These are phyloP conservation scores for Cryoendolithus antarcticus DNA, from an alignment of 2,329 filamentous ascomycete genomes.

Conservation along the genomic window DNA sequence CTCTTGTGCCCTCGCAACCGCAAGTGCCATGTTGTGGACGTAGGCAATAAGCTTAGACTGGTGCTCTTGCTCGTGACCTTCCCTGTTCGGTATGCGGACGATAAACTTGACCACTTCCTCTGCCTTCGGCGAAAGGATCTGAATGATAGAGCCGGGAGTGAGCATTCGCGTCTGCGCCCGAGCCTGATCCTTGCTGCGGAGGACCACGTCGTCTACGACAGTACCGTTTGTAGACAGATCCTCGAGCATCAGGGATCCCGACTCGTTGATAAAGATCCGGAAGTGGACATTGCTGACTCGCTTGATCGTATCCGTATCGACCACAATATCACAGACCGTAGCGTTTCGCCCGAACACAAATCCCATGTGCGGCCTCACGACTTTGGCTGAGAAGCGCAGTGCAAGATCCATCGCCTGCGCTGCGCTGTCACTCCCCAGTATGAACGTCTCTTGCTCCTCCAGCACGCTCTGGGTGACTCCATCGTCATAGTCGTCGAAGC, in stretches of 20 bases:
- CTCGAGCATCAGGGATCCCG: constrained; percentile 79
- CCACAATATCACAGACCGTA: constrained; percentile 57
- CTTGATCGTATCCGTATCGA: constrained; percentile 53
- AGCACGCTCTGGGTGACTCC: constrained; percentile 16
- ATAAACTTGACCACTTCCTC: constrained; percentile 64
- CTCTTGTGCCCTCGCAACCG: constrained; percentile 3
- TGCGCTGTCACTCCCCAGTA: constrained; percentile 20
- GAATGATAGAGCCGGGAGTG: constrained; percentile 59
- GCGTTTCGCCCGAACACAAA: constrained; percentile 79
- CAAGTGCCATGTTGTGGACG: constrained; percentile 4
- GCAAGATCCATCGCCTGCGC: constrained; percentile 49
- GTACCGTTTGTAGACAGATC: constrained; percentile 96
- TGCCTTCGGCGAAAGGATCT: constrained; percentile 44
- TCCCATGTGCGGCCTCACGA: constrained; percentile 57
- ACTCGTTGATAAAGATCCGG: constrained; percentile 78
- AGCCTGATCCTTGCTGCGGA: constrained; percentile 39
- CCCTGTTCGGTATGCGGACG: constrained; percentile 64
- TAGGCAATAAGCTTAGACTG: neutral
- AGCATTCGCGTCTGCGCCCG: constrained; percentile 49
- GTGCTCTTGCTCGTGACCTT: constrained; percentile 48
- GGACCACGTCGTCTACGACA: constrained; percentile 60
- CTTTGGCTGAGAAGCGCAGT: constrained; percentile 60
- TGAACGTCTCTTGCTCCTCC: constrained; percentile 34
- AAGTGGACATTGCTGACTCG: constrained; percentile 93
- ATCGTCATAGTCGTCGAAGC: constrained; percentile 20